Percentiles rank a stretch among this genome's conserved stretches.
These are phyloP conservation scores for Diutina scorzettiae DNA, from an alignment of 1,139 yeast genomes.

Conservation along the genomic window DNA sequence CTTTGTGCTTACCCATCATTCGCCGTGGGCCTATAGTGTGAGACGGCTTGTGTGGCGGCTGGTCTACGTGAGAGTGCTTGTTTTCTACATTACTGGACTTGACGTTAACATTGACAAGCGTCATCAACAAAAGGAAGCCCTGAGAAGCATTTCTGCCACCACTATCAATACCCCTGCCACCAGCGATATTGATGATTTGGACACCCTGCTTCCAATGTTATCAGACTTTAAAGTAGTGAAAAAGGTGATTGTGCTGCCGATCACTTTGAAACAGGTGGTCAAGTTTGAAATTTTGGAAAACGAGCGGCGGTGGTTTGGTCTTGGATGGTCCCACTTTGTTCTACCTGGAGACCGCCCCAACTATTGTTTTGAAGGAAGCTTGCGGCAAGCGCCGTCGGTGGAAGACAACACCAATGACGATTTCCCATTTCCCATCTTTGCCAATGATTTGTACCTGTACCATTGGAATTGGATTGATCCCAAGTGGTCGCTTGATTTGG, in stretches of 20 bases:
- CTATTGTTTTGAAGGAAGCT: conserved; percentile 27
- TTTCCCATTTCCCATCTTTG: conserved; percentile 38
- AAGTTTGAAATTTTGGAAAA: conserved; percentile 42
- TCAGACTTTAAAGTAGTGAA: conserved; percentile 31
- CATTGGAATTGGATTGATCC: conserved; percentile 48
- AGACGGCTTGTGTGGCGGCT: conserved; percentile 46
- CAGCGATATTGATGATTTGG: conserved; percentile 16
- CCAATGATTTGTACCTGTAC: conserved; percentile 27
- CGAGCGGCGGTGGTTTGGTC: conserved; percentile 50
- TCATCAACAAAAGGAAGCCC: conserved; percentile 11
- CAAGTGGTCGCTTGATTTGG: conserved; percentile 34
- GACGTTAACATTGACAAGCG: conserved; percentile 18
- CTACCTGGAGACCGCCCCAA: conserved; percentile 41
- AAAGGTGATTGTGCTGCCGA: conserved; percentile 28
- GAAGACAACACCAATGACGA: conserved; percentile 7
- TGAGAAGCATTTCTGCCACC: conserved; percentile 11
- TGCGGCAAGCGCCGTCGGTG: conserved; percentile 8
- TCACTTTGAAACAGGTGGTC: conserved; percentile 33
- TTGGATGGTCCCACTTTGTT: conserved; percentile 44
- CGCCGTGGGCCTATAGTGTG: conserved; percentile 40
- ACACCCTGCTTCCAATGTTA: conserved; percentile 15
- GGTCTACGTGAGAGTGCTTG: conserved; percentile 28
- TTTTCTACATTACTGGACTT: conserved; percentile 36
- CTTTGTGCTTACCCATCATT: conserved; percentile 35
- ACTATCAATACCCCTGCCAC: conserved; percentile 16